Conservation (phyloP, 2,329 filamentous ascomycete species). For the Sarocladium strictum region DNA sequence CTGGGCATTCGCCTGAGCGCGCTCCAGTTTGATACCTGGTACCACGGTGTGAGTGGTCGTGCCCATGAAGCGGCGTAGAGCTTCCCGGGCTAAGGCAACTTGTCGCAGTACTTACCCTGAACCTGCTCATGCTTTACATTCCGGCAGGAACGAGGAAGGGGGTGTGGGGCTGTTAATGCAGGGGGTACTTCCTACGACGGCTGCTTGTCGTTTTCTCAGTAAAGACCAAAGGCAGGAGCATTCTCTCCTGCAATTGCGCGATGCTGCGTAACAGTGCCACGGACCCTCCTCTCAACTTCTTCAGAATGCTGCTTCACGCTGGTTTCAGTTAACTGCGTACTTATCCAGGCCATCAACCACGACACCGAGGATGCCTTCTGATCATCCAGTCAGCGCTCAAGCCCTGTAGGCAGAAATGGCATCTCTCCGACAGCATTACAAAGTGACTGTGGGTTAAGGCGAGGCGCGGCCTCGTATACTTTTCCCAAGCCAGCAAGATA, state of each 20-base stretch:
- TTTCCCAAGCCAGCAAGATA: no score
- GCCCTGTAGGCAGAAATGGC: no score
- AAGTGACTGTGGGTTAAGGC: no score
- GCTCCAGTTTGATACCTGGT: not conserved
- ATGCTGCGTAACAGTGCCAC: not conserved
- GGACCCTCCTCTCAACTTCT: not conserved
- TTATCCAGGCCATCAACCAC: not conserved
- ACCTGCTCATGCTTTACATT: not conserved
- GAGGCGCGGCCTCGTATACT: no score
- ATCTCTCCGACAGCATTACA: no score
- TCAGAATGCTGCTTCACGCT: not conserved
- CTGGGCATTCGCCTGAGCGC: not conserved
- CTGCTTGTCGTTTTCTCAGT: not conserved
- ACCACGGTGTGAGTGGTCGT: not conserved
- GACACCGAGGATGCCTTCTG: not conserved
- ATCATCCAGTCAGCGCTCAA: no score
- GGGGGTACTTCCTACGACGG: not conserved
- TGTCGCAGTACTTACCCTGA: not conserved
- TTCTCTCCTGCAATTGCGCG: no score
- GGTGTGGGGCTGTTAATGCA: not conserved
- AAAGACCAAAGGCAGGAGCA: not conserved
- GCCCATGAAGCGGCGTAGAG: not conserved
- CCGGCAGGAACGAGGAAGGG: not conserved
- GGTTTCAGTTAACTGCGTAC: not conserved
- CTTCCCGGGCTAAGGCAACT: slow-evolving; percentile 1